Evolutionary conservation across 2,329 filamentous ascomycete genomes (phyloP), one percentile per base, ranked within the genome.

Genomic region (Davidsoniella eucalypti): DNA sequence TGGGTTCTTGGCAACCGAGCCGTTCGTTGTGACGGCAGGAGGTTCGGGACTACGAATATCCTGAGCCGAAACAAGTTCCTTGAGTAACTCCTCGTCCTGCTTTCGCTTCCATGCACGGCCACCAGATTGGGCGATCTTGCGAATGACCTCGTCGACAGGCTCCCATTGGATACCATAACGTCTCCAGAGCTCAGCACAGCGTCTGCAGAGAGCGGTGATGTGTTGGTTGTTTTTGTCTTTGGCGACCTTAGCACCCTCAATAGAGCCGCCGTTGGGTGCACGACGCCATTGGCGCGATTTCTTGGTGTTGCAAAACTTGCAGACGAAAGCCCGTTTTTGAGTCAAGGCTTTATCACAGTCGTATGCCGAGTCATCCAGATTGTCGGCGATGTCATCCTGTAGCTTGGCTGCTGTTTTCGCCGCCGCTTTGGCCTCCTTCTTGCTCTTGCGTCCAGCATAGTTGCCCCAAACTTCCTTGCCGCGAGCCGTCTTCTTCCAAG

Each of bases 131-230:
- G 81, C 77, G 40, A 93, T 80, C 67, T 94, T 94, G 67, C 88
- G 94, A 38, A 82, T 78, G 37, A 94, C 76, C 58, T 96, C 90
- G 40, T 96, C 92, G 12, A 87, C 75, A 56, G 94, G 86, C 64
- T 96, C 92, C 80, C 87, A 98, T 57, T 93, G 86, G 54, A 98
- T 87, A 14, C 83, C 90, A 64, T 98, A 98, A 56, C 90, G 85
- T 46, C 92, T 82, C 92, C 92, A 98, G 7, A 98, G 70, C 59
- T 92, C 81, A 23, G 88, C 88, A 61, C 92, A 98, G 53, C 90
- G 80, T 52, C 87, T 75, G 62, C 92, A 98, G 4, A 98, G 73
- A 3, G 90, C 88, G 45, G 88, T 75, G 16, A 93, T 76, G 36
- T 83, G 78, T 57, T 83, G 78, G 14, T 73, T 70, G 10, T 76